Conservation (phyloP, 768 basidiomycete genomes). For the Dentipellis fragilis region DNA sequence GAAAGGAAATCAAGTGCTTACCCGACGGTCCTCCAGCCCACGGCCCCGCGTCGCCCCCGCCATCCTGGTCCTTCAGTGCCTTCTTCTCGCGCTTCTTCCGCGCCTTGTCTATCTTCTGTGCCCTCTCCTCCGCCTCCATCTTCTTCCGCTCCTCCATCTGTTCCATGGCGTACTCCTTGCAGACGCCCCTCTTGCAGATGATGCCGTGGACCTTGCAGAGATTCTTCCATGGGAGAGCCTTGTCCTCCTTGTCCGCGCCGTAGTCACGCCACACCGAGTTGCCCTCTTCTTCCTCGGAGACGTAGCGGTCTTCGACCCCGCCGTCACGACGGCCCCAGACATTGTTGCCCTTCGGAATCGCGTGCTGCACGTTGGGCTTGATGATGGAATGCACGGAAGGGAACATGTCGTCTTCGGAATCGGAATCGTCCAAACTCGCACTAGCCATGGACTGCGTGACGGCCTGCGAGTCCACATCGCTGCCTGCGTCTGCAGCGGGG, state of each 20-base stretch:
- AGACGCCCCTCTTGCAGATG: constrained; percentile 6
- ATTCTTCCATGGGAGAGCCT: not conserved
- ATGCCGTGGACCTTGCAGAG: constrained; percentile 3
- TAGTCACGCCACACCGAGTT: constrained; percentile 1
- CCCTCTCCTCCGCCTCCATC: not conserved
- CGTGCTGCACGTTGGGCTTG: not conserved
- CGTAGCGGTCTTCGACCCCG: not conserved
- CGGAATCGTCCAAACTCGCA: not conserved
- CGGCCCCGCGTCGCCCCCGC: not conserved
- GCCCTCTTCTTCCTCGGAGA: not conserved
- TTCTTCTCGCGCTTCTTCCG: not conserved
- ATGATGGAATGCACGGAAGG: not conserved
- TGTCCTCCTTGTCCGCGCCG: not conserved
- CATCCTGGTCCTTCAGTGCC: not conserved
- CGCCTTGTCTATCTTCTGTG: not conserved
- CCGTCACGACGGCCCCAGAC: not conserved
- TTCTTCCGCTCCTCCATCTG: not conserved
- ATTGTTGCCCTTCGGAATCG: not conserved
- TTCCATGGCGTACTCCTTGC: not conserved
- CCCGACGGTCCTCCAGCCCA: not conserved
- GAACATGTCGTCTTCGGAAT: not conserved
- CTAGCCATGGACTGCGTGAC: not conserved
- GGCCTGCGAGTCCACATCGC: not conserved
- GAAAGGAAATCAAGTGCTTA: not conserved
- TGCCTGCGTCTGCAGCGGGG: not conserved